Base-by-base conservation (phyloP, 2,329 filamentous ascomycete genomes). In the Aspergillus quadrilineatus region DNA sequence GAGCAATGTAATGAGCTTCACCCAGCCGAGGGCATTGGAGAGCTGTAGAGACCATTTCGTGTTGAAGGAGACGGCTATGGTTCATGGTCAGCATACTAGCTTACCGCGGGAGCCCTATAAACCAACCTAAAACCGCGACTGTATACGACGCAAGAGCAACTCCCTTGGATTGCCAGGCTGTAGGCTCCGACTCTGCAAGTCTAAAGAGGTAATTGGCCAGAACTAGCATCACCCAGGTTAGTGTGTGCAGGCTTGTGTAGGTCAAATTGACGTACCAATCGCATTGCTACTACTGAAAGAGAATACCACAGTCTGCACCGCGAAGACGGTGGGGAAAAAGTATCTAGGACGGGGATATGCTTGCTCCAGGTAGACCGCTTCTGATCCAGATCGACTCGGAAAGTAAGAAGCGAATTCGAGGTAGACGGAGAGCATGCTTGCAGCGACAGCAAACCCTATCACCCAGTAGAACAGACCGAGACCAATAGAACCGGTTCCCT, bases 311-410 rank as follows among this genome's bases (percentile, higher is more conserved):
- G 81, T 80, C 65, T 86, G 83, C 2, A 87, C 80, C 0, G 86
- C 86, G 65, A 86, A 89, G 0, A 84, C 77, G 0, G 83, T 83
- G 0, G 86, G 85, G 48, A 89, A 83, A 58, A 89, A 79, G 65
- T 84, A 86, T 53, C 78, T 81, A 0, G 86, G 87, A 1, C 84
- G 78, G 1, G 85, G 85, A 60, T 82, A 89, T 0, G 85, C 83
- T 64, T 89, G 86, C 62, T 89, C 86, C 0, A 89, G 77, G 61
- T 88, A 89, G 0, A 87, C 86, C 0, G 87, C 85, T 63, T 89
- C 85, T 0, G 81, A 80, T 0, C 86, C 86, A 1, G 83, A 87
- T 6, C 86, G 81, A 64, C 82, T 88, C 0, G 86, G 85, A 57
- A 89, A 89, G 59, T 85, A 88, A 1, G 83, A 78, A 0, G 85